A percentile compares a stretch with the other conserved stretches of the same genome.
Conservation (phyloP, 768 basidiomycete genomes). For the Lepiota venenata region DNA sequence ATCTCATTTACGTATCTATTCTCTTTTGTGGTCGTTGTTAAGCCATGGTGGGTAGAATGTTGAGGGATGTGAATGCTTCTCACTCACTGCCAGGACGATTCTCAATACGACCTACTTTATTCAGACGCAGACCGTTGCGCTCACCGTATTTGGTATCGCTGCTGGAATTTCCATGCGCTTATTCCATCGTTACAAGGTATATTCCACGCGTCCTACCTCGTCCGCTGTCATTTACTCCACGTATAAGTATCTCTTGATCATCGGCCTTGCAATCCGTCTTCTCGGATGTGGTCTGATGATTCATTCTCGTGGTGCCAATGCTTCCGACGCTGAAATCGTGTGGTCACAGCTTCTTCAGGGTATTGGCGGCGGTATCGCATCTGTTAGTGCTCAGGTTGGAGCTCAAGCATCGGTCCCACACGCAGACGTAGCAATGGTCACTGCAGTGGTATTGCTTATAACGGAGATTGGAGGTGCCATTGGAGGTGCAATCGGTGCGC, state of each 20-base stretch:
- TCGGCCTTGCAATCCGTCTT: conserved; percentile 57
- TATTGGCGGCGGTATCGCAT: conserved; percentile 69
- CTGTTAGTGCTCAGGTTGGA: conserved; percentile 51
- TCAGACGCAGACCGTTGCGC: conserved; percentile 53
- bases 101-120: conserved; percentile 61
- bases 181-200: conserved; percentile 53
- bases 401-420: conserved; percentile 68
- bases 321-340: conserved; percentile 52
- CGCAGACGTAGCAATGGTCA: conserved; percentile 62
- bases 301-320: conserved; percentile 60
- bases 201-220: not conserved
- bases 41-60: conserved; percentile 35
- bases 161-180: conserved; percentile 56
- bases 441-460: conserved; percentile 61
- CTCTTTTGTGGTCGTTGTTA: conserved; percentile 57
- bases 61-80: not conserved
- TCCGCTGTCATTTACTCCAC: not conserved
- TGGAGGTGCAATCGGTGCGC: conserved; percentile 57
- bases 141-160: conserved; percentile 61
- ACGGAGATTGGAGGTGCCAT: conserved; percentile 69
- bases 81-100: conserved; percentile 39
- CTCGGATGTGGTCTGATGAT: conserved; percentile 69
- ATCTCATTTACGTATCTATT: conserved; percentile 73
- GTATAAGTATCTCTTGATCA: conserved; percentile 43
- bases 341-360: conserved; percentile 72